These are phyloP conservation scores for Mycena amicta DNA, from an alignment of 768 basidiomycete species.

Conservation along the genomic window DNA sequence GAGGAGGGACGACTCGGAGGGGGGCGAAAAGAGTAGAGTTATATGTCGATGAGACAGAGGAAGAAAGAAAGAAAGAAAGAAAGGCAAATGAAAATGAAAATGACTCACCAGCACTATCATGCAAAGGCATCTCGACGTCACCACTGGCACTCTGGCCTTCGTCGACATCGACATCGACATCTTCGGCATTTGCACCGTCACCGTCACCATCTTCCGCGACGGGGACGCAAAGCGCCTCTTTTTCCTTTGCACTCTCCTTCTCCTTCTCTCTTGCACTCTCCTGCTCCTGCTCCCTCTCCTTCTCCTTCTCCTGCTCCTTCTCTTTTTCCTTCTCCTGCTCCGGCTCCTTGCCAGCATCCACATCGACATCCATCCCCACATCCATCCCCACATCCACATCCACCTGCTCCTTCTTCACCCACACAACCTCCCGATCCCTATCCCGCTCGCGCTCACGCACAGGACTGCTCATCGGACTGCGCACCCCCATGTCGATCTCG, in stretches of 20 bases:
- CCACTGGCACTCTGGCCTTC: no score
- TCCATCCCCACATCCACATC: not conserved
- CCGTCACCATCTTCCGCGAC: not conserved
- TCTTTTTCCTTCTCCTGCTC: not conserved
- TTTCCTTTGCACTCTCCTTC: no score
- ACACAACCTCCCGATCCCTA: not conserved
- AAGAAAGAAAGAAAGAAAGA: no score
- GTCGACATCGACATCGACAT: no score
- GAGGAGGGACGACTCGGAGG: not conserved
- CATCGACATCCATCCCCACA: not conserved
- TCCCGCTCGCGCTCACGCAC: not conserved
- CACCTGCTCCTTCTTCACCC: not conserved
- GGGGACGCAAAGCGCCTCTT: not conserved
- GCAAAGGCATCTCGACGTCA: not conserved
- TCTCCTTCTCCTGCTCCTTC: not conserved
- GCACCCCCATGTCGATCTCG: slow-evolving; percentile 22
- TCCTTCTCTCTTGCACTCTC: no score
- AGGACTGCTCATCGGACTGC: not conserved
- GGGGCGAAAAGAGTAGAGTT: not conserved
- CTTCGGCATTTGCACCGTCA: no score
- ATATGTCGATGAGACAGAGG: no score
- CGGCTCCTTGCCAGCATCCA: not conserved
- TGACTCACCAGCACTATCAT: not conserved
- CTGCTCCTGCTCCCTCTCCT: no score
- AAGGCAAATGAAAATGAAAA: no score